Percentiles rank a stretch among this genome's conserved stretches.
phyloP scores from a whole-genome alignment of 345 rosid species.

The Schrenkiella parvula region DNA sequence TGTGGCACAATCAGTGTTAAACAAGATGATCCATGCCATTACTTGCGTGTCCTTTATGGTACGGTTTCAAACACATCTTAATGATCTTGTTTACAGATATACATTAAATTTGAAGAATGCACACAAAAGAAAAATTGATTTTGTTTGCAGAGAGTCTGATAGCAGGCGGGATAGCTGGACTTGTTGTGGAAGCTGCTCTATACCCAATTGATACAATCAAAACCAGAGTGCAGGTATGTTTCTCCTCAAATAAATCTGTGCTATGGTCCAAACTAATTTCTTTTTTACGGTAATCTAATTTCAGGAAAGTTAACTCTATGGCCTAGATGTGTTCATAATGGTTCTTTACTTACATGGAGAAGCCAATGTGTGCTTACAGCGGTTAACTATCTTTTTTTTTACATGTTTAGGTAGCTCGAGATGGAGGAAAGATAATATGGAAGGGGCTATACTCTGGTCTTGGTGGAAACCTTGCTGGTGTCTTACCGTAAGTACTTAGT shows the following conservation, averaged over 20 bases:
- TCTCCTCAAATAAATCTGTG: not conserved
- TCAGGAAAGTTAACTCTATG: not conserved
- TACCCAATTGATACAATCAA: slow-evolving; percentile 90
- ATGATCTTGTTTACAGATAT: not conserved
- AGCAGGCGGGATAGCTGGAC: slow-evolving; percentile 82
- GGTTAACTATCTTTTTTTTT: not conserved
- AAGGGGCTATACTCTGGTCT: slow-evolving; percentile 84
- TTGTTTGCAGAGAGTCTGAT: slow-evolving; percentile 53
- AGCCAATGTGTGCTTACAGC: not conserved
- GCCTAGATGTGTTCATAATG: not conserved
- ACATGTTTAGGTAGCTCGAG: slow-evolving; percentile 53
- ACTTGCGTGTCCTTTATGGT: slow-evolving; percentile 43
- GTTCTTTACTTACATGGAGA: not conserved
- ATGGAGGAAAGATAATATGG: slow-evolving; percentile 59
- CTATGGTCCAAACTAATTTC: not conserved
- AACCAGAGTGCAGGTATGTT: slow-evolving; percentile 71
- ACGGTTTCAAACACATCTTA: not conserved
- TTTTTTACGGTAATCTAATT: not conserved
- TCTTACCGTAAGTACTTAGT: slow-evolving; percentile 64
- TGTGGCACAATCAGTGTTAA: slow-evolving; percentile 5
- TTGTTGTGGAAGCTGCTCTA: slow-evolving; percentile 71
- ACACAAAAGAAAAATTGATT: not conserved
- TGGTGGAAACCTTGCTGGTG: slow-evolving; percentile 83
- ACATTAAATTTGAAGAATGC: too few relatives aligned
- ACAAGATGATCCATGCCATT: slow-evolving; percentile 38